A percentile compares a stretch with the other conserved stretches of the same genome.
phyloP scores from a whole-genome alignment of 1,284 basidiomycete genomes.

The Malassezia psittaci region DNA sequence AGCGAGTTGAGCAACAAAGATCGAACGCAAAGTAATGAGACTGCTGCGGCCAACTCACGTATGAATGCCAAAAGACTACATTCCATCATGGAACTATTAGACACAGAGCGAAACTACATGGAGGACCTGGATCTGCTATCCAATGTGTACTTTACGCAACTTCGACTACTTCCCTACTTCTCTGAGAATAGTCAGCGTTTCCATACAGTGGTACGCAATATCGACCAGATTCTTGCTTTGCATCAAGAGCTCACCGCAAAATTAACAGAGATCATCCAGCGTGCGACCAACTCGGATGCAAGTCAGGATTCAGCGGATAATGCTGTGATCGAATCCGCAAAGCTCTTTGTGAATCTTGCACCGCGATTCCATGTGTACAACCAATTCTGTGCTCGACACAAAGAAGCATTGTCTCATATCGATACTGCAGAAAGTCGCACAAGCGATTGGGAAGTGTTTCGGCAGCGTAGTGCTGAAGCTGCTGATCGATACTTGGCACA shows the following conservation, averaged over 20 bases:
- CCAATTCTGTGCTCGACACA: constrained; percentile 42
- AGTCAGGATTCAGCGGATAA: constrained; percentile 24
- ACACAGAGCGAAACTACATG: constrained; percentile 43
- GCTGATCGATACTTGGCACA: constrained; percentile 1
- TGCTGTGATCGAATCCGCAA: constrained; percentile 23
- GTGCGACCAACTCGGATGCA: constrained; percentile 19
- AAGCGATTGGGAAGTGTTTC: constrained; percentile 39
- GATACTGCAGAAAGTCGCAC: constrained; percentile 38
- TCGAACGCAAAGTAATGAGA: background rate
- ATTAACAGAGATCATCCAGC: background rate
- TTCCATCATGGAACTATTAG: constrained; percentile 38
- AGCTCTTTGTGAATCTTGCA: constrained; percentile 27
- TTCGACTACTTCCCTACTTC: constrained; percentile 39
- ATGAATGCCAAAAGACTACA: constrained; percentile 8
- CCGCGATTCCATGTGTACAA: constrained; percentile 28
- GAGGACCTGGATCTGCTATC: constrained; percentile 39
- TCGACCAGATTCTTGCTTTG: constrained; percentile 28
- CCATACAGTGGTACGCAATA: constrained; percentile 35
- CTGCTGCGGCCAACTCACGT: background rate
- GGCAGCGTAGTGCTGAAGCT: constrained; percentile 30
- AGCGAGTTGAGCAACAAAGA: background rate
- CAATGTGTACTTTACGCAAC: constrained; percentile 39
- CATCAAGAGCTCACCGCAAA: constrained; percentile 29
- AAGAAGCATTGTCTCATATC: constrained; percentile 39
- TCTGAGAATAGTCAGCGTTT: constrained; percentile 28